phyloP scores from a whole-genome alignment of 2,329 filamentous ascomycete species.

The Fulvia fulva region DNA sequence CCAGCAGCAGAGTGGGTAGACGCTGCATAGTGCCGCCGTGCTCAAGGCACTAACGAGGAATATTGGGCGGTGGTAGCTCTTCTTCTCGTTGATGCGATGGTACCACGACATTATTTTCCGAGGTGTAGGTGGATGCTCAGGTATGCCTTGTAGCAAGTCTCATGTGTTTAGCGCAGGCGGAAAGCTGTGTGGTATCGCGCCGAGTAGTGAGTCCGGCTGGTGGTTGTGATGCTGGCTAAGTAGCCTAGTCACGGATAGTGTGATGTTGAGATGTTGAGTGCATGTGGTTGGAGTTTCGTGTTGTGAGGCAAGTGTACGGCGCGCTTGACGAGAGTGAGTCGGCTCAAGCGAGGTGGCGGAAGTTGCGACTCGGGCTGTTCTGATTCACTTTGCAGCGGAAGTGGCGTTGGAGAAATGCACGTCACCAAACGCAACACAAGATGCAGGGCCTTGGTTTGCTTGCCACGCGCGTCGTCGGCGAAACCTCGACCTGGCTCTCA shows the following conservation, averaged over 20 bases:
- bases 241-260: neutral
- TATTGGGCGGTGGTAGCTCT: slow-evolving; percentile 31
- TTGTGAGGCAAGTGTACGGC: neutral
- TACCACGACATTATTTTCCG: slow-evolving; percentile 23
- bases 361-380: neutral
- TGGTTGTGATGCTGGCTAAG: neutral
- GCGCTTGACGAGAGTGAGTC: neutral
- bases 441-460: neutral
- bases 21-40: slow-evolving; percentile 34
- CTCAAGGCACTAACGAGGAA: slow-evolving; percentile 30
- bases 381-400: neutral
- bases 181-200: neutral
- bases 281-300: neutral
- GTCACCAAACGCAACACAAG: neutral
- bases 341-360: neutral
- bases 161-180: neutral
- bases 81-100: slow-evolving; percentile 30
- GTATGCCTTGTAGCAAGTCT: slow-evolving; percentile 7
- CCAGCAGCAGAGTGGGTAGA: slow-evolving; percentile 35
- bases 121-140: slow-evolving; percentile 11
- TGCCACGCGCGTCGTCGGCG: neutral
- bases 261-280: slow-evolving; percentile 29
- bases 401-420: neutral
- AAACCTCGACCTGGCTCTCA: neutral
- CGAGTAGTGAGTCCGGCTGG: slow-evolving; percentile 1